Evolutionary conservation across 129 eudicot genomes (phyloP).

Genomic region (Pittosporum tobira): DNA sequence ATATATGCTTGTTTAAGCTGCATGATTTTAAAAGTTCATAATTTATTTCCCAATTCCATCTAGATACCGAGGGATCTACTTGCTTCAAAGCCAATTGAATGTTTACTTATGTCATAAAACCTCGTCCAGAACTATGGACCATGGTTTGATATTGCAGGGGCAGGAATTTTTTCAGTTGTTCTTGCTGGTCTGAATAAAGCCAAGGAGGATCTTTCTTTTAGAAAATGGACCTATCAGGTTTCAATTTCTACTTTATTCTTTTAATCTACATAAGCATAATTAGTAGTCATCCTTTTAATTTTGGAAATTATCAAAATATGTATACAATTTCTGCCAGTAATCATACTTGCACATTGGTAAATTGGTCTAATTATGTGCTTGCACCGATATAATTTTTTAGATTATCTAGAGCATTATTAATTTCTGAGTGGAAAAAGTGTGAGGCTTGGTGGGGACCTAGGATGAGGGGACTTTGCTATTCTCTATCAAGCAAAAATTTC

Average conservation of each 20-base stretch:
- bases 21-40: background rate
- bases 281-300: background rate
- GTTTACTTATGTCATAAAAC: background rate
- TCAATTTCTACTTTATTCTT: background rate
- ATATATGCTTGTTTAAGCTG: background rate
- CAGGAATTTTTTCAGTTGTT: slow-evolving; percentile 55
- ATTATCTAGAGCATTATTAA: too few relatives aligned
- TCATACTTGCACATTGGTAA: too few relatives aligned
- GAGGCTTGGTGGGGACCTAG: too few relatives aligned
- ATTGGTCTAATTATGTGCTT: too few relatives aligned
- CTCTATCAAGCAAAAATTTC: background rate
- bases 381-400: too few relatives aligned
- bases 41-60: too few relatives aligned
- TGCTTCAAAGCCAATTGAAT: slow-evolving; percentile 6
- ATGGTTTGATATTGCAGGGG: slow-evolving; percentile 70
- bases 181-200: slow-evolving; percentile 30
- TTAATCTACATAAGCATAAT: background rate
- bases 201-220: slow-evolving; percentile 42
- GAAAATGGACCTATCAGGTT: slow-evolving; percentile 81
- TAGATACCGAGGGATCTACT: background rate
- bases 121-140: slow-evolving; percentile 70
- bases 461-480: background rate
- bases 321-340: too few relatives aligned
- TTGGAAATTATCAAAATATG: background rate
- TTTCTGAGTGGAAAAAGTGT: too few relatives aligned